Evolutionary conservation across 306 rosid genomes (phyloP).

Genomic region (Lupinus albus): DNA sequence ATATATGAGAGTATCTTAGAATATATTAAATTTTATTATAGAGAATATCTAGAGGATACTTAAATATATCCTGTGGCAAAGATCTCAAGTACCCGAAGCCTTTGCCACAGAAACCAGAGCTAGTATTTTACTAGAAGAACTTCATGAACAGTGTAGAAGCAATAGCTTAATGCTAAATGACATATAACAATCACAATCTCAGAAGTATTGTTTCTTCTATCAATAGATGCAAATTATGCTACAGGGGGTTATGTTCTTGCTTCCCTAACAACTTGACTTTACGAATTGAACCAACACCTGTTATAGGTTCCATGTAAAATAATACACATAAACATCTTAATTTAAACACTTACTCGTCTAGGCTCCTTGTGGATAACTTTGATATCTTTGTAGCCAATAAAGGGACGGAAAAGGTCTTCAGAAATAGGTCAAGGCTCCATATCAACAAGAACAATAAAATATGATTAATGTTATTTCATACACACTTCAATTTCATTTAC

Average conservation of each 20-base stretch:
- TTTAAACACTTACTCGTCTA: constrained; percentile 66
- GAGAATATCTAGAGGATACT: no score
- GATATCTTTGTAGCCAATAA: constrained; percentile 73
- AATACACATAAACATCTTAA: constrained; percentile 13
- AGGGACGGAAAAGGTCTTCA: constrained; percentile 79
- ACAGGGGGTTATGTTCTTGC: neutral
- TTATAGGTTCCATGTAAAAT: neutral
- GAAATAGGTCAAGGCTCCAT: constrained; percentile 53
- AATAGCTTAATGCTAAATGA: constrained; percentile 25
- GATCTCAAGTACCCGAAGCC: no score
- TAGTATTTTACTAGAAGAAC: neutral
- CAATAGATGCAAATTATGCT: neutral
- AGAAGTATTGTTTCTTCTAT: neutral
- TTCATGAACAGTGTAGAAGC: constrained; percentile 12
- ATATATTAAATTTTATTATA: no score
- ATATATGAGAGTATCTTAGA: no score
- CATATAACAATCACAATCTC: constrained; percentile 8
- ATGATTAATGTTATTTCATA: constrained; percentile 22
- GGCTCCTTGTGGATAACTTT: constrained; percentile 83
- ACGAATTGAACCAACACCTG: constrained; percentile 6
- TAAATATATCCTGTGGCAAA: no score
- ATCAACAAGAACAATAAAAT: constrained; percentile 36
- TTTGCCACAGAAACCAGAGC: no score
- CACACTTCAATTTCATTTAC: constrained; percentile 35
- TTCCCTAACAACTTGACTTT: constrained; percentile 1